Percentiles rank a stretch among this genome's conserved stretches.
Conservation (phyloP, 2,329 filamentous ascomycete genomes). For the Malbranchea cinnamomea region DNA sequence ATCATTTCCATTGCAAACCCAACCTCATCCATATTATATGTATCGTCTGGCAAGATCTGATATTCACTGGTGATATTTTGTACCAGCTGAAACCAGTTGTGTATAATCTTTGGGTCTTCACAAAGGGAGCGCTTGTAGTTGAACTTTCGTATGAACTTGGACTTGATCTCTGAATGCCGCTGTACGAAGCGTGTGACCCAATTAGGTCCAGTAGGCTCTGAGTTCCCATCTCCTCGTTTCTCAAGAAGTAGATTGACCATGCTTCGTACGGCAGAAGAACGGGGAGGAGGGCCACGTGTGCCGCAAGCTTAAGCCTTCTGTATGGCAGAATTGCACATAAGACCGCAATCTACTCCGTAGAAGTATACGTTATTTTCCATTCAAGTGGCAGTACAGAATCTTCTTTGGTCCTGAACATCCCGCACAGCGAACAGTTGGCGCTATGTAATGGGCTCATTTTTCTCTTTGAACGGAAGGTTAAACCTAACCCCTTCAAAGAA, state of each 20-base stretch:
- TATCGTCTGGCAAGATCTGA: neutral
- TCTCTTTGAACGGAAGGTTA: too few relatives aligned
- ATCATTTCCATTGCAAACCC: conserved; percentile 1
- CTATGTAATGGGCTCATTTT: too few relatives aligned
- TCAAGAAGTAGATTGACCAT: conserved; percentile 2
- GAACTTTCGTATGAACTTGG: neutral
- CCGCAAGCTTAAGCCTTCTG: too few relatives aligned
- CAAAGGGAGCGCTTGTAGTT: neutral
- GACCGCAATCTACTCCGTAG: too few relatives aligned
- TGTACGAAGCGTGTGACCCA: neutral
- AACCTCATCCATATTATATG: conserved; percentile 1
- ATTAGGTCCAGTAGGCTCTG: neutral
- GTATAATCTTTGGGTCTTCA: neutral
- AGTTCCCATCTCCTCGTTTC: conserved; percentile 1
- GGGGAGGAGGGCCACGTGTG: neutral
- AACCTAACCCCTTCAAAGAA: too few relatives aligned
- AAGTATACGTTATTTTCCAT: too few relatives aligned
- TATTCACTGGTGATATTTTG: neutral
- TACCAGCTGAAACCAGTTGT: conserved; percentile 1
- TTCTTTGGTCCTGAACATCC: too few relatives aligned
- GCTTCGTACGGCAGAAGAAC: neutral
- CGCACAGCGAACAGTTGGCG: too few relatives aligned
- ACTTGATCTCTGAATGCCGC: neutral
- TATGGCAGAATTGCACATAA: too few relatives aligned
- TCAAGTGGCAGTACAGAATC: too few relatives aligned